phyloP scores from a whole-genome alignment of 352 stramenopile genomes.

The Phytophthora pini region DNA sequence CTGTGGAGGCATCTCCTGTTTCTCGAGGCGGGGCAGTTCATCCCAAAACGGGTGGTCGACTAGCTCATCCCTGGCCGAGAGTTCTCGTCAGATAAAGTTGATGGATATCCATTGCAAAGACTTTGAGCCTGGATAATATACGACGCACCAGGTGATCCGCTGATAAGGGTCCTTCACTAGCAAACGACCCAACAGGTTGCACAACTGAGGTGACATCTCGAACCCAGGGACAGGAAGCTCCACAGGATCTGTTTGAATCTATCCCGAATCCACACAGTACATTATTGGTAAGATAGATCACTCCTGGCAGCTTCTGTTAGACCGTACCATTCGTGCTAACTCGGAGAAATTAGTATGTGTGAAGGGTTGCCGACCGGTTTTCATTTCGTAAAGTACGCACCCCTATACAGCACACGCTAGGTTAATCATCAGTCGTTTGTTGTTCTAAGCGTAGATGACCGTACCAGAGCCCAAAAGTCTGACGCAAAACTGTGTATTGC shows the following conservation, averaged over 20 bases:
- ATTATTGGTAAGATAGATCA: too few species aligned
- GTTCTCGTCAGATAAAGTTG: conserved; percentile 16
- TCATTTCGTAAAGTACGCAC: conserved; percentile 83
- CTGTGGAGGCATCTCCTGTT: conserved; percentile 62
- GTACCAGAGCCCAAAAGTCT: conserved; percentile 88
- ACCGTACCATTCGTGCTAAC: conserved; percentile 67
- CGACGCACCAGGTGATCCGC: conserved; percentile 75
- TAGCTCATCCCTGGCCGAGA: conserved; percentile 60
- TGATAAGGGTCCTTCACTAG: conserved; percentile 77
- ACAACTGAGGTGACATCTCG: conserved; percentile 65
- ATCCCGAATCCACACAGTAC: background rate
- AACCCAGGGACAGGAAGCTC: conserved; percentile 52
- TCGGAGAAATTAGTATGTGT: conserved; percentile 77
- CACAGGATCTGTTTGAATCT: conserved; percentile 78
- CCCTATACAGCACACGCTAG: conserved; percentile 42
- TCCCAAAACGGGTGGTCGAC: conserved; percentile 78
- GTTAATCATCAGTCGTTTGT: background rate
- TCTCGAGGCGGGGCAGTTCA: conserved; percentile 31
- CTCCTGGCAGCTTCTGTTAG: background rate
- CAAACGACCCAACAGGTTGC: conserved; percentile 58
- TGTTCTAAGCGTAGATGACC: background rate
- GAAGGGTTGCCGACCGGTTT: conserved; percentile 70
- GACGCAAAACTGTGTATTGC: conserved; percentile 90
- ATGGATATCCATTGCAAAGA: background rate
- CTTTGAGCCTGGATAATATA: background rate